A percentile compares a stretch with the other conserved stretches of the same genome.
Evolutionary conservation across 2,329 filamentous ascomycete species (phyloP).

Genomic region (Ophiostoma quercus): DNA sequence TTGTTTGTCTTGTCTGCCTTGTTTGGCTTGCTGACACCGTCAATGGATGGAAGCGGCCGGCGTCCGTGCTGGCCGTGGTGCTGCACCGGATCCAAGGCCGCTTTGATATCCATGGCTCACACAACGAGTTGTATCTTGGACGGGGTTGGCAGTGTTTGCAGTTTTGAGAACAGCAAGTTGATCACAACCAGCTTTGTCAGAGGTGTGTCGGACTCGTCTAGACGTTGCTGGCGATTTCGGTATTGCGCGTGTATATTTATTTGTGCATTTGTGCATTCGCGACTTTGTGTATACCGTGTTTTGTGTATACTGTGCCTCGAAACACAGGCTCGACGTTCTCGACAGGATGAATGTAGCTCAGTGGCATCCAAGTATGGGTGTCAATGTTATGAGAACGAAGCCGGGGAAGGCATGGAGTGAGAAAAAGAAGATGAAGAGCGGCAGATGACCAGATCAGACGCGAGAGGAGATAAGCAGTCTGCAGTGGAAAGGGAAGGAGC

Average conservation of each 20-base stretch:
- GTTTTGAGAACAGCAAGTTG: neutral
- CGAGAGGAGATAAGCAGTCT: neutral
- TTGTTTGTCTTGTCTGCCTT: neutral
- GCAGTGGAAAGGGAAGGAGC: neutral
- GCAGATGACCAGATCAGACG: neutral
- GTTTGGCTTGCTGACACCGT: neutral
- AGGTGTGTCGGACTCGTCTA: neutral
- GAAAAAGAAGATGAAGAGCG: neutral
- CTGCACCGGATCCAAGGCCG: neutral
- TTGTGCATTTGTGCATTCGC: neutral
- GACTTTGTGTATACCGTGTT: neutral
- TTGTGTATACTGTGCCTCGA: neutral
- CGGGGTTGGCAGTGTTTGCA: neutral
- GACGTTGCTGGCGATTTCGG: neutral
- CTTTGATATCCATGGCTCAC: neutral
- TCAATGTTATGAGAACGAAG: neutral
- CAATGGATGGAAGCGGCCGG: neutral
- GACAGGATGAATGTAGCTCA: neutral
- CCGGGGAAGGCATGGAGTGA: neutral
- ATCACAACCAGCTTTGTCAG: neutral
- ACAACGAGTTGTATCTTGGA: too few species aligned
- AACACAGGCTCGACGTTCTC: neutral
- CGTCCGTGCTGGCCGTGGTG: neutral
- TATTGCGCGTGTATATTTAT: neutral
- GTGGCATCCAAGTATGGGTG: neutral